Evolutionary conservation across 768 basidiomycete genomes (phyloP), one percentile per base, ranked within the genome.

Genomic region (Auricularia auricula-judae): DNA sequence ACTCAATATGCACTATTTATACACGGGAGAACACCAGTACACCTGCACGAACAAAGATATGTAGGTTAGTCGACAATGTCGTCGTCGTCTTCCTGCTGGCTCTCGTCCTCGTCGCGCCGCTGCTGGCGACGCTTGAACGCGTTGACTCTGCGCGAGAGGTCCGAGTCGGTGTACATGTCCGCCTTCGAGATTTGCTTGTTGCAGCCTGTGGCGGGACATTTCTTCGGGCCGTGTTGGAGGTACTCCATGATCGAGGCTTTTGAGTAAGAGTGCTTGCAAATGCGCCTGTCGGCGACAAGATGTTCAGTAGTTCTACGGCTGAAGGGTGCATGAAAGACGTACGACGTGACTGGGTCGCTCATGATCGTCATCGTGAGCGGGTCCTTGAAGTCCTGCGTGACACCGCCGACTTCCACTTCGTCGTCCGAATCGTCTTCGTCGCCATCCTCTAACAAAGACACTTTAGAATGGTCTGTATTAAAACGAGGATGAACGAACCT

Each of bases 241-340:
- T 85, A 86, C 3, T 85, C 84, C 53, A 74, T 73, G 66, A 98
- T 89, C 1, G 91, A 86, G 58, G 74, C 81, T 56, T 76, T 80
- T 2, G 91, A 93, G 77, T 88, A 98, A 1, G 88, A 89, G 73
- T 98, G 95, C 0, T 83, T 79, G 73, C 95, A 97, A 36, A 83
- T 71, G 47, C 74, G 72, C 42, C 90, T 93, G 70, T 39, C 23
- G 23, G 39, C 12, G 7, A 18, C 66, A 56, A 36, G 54, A 35
- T 58, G 42, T 35, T 12, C 3, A 34, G 39, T 39, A 29, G 23
- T 29, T 1, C 23, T 29, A 18, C 16, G 64, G 65, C 66, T 36
- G 63, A 62, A 64, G 67, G 42, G 39, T 35, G 33, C 42, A 53
- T 63, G 65, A 36, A n/a, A 36, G 3, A 78, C 88, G 64, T 71